Evolutionary conservation across 2,329 filamentous ascomycete genomes (phyloP).

Genomic region (Orbilia ellipsospora): DNA sequence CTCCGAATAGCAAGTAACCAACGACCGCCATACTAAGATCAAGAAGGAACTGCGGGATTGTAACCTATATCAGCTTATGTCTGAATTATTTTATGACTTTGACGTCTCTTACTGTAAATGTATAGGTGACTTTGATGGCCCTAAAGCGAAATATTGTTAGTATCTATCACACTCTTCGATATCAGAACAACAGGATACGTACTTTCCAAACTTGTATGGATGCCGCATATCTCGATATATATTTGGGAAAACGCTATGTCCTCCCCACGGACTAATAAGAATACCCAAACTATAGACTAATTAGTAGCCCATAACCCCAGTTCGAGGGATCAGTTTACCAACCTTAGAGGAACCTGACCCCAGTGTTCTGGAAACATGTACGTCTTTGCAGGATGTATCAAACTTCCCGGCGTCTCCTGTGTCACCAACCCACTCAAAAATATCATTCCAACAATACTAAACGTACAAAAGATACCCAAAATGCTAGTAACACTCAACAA

Average conservation of each 20-base stretch:
- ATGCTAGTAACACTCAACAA: conserved; percentile 90
- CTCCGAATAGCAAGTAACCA: conserved; percentile 94
- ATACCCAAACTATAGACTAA: conserved; percentile 71
- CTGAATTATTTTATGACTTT: background rate
- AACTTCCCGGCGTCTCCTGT: conserved; percentile 79
- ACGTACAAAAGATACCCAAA: conserved; percentile 88
- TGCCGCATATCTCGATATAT: conserved; percentile 82
- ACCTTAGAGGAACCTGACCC: conserved; percentile 84
- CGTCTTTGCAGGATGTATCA: conserved; percentile 81
- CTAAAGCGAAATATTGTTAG: conserved; percentile 58
- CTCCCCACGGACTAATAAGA: conserved; percentile 72
- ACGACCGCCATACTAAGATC: conserved; percentile 84
- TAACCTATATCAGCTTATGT: background rate
- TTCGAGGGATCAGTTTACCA: background rate
- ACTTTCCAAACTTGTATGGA: conserved; percentile 77
- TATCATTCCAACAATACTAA: conserved; percentile 86
- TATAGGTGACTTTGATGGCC: conserved; percentile 82
- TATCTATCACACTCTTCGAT: background rate
- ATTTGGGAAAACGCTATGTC: conserved; percentile 83
- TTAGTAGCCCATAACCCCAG: conserved; percentile 3
- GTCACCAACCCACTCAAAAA: conserved; percentile 89
- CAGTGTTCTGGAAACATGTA: conserved; percentile 87
- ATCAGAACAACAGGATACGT: conserved; percentile 5
- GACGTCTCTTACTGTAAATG: conserved; percentile 76
- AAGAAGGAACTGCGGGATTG: conserved; percentile 72